Evolutionary conservation across 2,329 filamentous ascomycete genomes (phyloP).

Genomic region (Raffaelea albimanens): DNA sequence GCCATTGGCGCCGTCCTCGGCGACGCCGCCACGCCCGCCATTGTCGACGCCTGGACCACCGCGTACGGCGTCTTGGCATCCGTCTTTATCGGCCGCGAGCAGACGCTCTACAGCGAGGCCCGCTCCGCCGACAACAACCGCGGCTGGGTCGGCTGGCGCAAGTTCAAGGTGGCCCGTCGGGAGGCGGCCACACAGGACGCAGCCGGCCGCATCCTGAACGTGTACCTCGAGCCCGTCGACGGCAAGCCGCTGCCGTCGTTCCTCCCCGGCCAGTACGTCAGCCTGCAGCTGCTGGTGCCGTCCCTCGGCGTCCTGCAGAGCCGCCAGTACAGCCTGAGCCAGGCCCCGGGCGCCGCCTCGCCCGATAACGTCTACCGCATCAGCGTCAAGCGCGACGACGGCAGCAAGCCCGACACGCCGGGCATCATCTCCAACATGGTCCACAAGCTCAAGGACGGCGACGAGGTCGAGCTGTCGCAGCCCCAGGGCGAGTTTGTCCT

Average conservation of each 20-base stretch:
- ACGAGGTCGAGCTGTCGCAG: constrained; percentile 44
- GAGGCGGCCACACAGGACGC: constrained; percentile 46
- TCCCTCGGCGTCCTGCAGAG: constrained; percentile 55
- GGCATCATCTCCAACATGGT: constrained; percentile 46
- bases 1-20: constrained; percentile 62
- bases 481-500: constrained; percentile 55
- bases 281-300: constrained; percentile 52
- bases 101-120: constrained; percentile 40
- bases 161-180: constrained; percentile 43
- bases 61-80: constrained; percentile 64
- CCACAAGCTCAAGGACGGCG: constrained; percentile 39
- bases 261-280: constrained; percentile 66
- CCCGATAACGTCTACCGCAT: constrained; percentile 57
- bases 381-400: constrained; percentile 58
- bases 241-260: constrained; percentile 46
- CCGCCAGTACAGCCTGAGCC: constrained; percentile 67
- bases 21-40: constrained; percentile 53
- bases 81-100: constrained; percentile 59
- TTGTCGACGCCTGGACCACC: constrained; percentile 60
- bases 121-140: constrained; percentile 22
- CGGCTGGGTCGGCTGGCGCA: constrained; percentile 38
- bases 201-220: constrained; percentile 52
- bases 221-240: constrained; percentile 61
- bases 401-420: constrained; percentile 23
- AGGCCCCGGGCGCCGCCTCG: constrained; percentile 29